Base-by-base conservation (phyloP, 225 moss, liverwort and hornwort species). In the Physcomitrium patens region DNA sequence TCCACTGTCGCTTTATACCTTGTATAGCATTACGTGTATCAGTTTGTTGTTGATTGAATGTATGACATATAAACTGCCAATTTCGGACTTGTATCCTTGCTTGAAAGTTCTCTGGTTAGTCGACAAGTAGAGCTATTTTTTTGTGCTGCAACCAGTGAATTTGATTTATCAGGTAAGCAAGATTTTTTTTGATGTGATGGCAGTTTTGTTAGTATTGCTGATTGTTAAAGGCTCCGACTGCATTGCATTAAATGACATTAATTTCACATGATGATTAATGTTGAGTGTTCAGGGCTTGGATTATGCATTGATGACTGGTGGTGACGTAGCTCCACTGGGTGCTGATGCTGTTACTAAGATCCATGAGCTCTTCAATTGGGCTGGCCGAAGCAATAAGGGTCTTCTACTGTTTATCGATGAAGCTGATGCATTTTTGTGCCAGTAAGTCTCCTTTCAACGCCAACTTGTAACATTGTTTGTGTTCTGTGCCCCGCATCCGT, bases 221-320 rank as follows among this genome's bases (percentile, higher is more conserved):
- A 51, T 18, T 31, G 20, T 12, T 51, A 17, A 42, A 47, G 60
- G 28, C 8, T 63, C 68, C 55, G 19, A 12, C 3, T 6, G 8
- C 19, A 27, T 26, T 47, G 47, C 24, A 42, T 48, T 14, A 37
- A 72, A 59, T 26, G 19, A 18, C 31, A 9, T 67, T 70, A 41
- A 56, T 78, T 75, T 77, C 46, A 22, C 44, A 67, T 12, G 47
- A 49, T 11, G 42, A n/a, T 46, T n/a, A 9, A 16, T 60, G 64
- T 37, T 68, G 64, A 76, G 65, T 54, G 64, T 72, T 73, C 87
- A 90, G 85, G 95, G 94, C 46, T 79, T 99, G 88, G 97, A 95
- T 71, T 99, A 99, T 76, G 97, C 97, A 26, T 82, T 95, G 61
- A 99, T 99, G 97, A 99, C 97, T 63, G 97, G 97, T 71, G 97